Percentiles rank a stretch among this genome's conserved stretches.
Conservation (phyloP, 495 filamentous ascomycete genomes). For the Evernia prunastri region DNA sequence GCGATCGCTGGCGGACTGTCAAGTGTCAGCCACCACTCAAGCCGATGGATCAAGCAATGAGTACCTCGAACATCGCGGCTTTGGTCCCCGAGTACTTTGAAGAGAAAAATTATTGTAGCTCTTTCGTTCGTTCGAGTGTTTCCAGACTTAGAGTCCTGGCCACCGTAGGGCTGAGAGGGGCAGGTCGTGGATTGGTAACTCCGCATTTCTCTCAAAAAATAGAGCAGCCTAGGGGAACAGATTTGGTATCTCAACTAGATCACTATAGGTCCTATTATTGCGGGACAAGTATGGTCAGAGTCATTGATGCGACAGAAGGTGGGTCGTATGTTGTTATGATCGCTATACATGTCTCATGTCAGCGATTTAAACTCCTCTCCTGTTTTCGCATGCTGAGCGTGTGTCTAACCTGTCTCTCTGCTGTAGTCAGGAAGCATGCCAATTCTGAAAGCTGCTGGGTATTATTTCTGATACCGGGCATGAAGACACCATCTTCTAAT, state of each 20-base stretch:
- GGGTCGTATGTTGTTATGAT: neutral
- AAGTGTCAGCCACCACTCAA: neutral
- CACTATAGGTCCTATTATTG: too few relatives aligned
- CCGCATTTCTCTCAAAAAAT: too few relatives aligned
- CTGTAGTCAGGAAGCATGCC: conserved; percentile 12
- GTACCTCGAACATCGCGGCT: conserved; percentile 12
- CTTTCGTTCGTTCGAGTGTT: neutral
- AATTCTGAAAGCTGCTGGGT: conserved; percentile 4
- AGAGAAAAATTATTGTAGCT: neutral
- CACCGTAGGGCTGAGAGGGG: conserved; percentile 6
- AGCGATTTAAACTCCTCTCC: neutral
- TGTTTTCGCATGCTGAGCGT: neutral
- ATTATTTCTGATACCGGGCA: neutral
- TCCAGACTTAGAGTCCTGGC: neutral
- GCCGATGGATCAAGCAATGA: neutral
- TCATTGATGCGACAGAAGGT: neutral
- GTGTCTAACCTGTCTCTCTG: neutral
- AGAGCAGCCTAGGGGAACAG: too few relatives aligned
- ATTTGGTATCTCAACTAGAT: too few relatives aligned
- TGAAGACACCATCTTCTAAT: neutral
- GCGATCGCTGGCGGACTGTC: conserved; percentile 36
- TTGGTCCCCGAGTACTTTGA: neutral
- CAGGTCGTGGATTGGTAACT: neutral
- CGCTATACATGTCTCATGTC: neutral
- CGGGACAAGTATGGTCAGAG: too few relatives aligned